phyloP scores from a whole-genome alignment of 192 early-diverging fungal genomes.

The Mortierella hygrophila region DNA sequence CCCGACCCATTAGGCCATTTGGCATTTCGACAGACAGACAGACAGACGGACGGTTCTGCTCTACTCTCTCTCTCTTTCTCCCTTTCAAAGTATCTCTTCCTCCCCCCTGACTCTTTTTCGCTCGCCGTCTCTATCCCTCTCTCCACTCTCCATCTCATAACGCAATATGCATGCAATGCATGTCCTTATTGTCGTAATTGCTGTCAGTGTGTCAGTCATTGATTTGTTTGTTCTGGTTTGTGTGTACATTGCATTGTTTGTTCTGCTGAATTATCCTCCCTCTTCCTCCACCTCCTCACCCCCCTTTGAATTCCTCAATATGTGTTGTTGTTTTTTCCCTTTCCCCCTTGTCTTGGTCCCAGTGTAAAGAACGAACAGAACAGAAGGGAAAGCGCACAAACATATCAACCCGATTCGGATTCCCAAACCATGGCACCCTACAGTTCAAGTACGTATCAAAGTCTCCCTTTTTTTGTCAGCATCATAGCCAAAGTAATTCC shows the following conservation, averaged over 20 bases:
- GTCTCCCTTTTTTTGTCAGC: not conserved
- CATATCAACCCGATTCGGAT: not conserved
- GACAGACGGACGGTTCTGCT: not conserved
- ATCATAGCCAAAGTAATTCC: not conserved
- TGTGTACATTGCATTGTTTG: not conserved
- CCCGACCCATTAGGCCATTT: not conserved
- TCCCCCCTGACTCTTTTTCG: not conserved
- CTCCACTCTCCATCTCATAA: not conserved
- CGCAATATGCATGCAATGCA: constrained; percentile 5
- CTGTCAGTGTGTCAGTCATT: not conserved
- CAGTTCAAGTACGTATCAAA: not conserved
- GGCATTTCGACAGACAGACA: not conserved
- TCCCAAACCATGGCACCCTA: not conserved
- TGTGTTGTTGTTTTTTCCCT: not conserved
- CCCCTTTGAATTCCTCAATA: not conserved
- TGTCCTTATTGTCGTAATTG: not conserved
- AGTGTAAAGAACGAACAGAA: not conserved
- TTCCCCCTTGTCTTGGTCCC: not conserved
- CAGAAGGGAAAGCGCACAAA: not conserved
- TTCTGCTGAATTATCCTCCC: not conserved
- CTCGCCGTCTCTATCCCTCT: not conserved
- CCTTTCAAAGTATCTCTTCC: too few species aligned
- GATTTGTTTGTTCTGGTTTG: not conserved
- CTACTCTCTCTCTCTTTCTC: not conserved
- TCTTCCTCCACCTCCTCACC: not conserved